Percentiles rank a stretch among this genome's conserved stretches.
Evolutionary conservation across 1,139 yeast genomes (phyloP).

Genomic region (Pichia sp.): DNA sequence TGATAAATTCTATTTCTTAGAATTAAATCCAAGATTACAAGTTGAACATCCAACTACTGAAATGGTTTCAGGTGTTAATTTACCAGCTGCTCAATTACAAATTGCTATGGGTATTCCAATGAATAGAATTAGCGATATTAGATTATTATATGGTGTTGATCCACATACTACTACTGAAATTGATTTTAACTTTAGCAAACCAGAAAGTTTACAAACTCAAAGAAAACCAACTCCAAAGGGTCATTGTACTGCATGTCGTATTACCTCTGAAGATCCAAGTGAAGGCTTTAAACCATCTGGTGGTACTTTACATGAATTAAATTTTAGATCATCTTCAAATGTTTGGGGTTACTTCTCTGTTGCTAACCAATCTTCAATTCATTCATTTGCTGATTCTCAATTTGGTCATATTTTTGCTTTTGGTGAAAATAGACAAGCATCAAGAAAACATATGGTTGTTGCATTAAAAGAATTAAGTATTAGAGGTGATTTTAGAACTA

Average conservation of each 20-base stretch:
- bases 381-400: conserved; percentile 95
- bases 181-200: conserved; percentile 81
- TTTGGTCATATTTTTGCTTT: conserved; percentile 98
- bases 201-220: conserved; percentile 67
- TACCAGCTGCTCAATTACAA: conserved; percentile 97
- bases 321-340: conserved; percentile 92
- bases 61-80: conserved; percentile 96
- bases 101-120: conserved; percentile 99
- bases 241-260: conserved; percentile 98
- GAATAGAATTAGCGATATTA: conserved; percentile 88
- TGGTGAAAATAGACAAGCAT: conserved; percentile 96
- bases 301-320: conserved; percentile 91
- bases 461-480: conserved; percentile 93
- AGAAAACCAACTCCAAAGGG: conserved; percentile 95
- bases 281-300: conserved; percentile 99
- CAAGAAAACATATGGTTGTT: conserved; percentile 97
- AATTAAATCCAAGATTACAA: conserved; percentile 94
- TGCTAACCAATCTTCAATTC: conserved; percentile 93
- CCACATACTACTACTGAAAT: conserved; percentile 88
- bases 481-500: conserved; percentile 97
- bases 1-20: conserved; percentile 91
- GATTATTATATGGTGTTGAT: conserved; percentile 89
- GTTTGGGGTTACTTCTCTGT: conserved; percentile 99
- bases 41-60: conserved; percentile 99
- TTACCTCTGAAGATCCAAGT: conserved; percentile 97